phyloP scores from a whole-genome alignment of 208 protist species.

The Strigomonas culicis region DNA sequence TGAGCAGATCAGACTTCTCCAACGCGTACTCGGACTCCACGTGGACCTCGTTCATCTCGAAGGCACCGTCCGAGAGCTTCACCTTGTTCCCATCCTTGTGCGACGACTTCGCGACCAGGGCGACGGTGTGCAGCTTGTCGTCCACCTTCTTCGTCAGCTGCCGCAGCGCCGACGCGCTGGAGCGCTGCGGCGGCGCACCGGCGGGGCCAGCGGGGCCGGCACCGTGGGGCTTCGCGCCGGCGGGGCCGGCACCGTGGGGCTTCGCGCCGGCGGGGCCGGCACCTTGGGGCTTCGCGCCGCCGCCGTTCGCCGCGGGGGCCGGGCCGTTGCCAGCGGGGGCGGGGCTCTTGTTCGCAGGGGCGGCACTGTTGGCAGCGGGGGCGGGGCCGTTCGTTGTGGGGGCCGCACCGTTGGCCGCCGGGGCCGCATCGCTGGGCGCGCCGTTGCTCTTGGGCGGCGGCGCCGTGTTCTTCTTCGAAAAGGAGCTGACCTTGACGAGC shows the following conservation, averaged over 20 bases:
- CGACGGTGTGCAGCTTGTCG: slow-evolving; percentile 29
- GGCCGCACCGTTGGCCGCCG: neutral
- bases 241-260: neutral
- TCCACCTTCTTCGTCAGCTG: slow-evolving; percentile 33
- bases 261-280: neutral
- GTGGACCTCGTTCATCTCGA: slow-evolving; percentile 39
- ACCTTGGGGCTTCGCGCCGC: neutral
- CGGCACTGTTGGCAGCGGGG: neutral
- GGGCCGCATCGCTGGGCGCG: neutral
- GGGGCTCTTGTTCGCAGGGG: neutral
- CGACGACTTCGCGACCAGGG: slow-evolving; percentile 10
- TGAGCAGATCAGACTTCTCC: slow-evolving; percentile 34
- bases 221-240: slow-evolving; percentile 1
- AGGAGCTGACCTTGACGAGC: neutral
- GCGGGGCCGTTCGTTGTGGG: neutral
- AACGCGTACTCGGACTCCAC: slow-evolving; percentile 15
- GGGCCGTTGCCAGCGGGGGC: neutral
- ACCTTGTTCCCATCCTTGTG: slow-evolving; percentile 23
- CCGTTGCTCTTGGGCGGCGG: neutral
- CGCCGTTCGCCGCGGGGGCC: neutral
- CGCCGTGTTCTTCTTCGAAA: neutral
- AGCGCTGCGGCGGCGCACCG: neutral
- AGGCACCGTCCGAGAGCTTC: slow-evolving; percentile 17
- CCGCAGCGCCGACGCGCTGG: neutral
- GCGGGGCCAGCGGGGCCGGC: neutral